phyloP scores from a whole-genome alignment of 1,284 basidiomycete genomes.

The Afroboletus lepidellus region DNA sequence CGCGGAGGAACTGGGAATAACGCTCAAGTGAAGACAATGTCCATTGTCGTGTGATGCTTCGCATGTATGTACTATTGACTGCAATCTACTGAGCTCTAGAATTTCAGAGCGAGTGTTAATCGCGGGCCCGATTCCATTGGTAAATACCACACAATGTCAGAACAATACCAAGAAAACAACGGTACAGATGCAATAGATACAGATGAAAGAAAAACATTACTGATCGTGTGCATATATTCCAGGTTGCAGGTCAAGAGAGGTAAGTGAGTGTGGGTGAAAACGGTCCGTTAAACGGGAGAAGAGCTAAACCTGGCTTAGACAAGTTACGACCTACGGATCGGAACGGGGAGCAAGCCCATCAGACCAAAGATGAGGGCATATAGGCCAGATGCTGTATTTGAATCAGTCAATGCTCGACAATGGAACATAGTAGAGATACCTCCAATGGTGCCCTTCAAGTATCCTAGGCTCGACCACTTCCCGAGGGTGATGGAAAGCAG shows the following conservation, averaged over 20 bases:
- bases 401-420: conserved; percentile 4
- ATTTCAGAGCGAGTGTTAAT: too few species aligned
- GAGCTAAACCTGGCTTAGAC: not conserved
- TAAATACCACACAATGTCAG: not conserved
- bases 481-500: conserved; percentile 59
- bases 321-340: conserved; percentile 41
- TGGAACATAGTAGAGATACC: conserved; percentile 41
- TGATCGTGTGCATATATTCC: conserved; percentile 11
- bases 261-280: not conserved
- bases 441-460: conserved; percentile 58
- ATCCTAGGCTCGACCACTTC: conserved; percentile 63
- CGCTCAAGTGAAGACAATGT: not conserved
- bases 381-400: conserved; percentile 53
- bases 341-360: conserved; percentile 66
- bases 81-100: too few species aligned
- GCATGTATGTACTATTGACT: too few species aligned
- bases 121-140: too few species aligned
- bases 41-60: too few species aligned
- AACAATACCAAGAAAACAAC: conserved; percentile 10
- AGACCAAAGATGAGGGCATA: conserved; percentile 69
- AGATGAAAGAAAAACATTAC: conserved; percentile 5
- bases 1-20: conserved; percentile 25
- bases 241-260: not conserved
- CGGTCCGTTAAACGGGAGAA: not conserved
- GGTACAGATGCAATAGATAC: conserved; percentile 21